Evolutionary conservation across 2,329 filamentous ascomycete species (phyloP).

Genomic region (Aciculosporium take): DNA sequence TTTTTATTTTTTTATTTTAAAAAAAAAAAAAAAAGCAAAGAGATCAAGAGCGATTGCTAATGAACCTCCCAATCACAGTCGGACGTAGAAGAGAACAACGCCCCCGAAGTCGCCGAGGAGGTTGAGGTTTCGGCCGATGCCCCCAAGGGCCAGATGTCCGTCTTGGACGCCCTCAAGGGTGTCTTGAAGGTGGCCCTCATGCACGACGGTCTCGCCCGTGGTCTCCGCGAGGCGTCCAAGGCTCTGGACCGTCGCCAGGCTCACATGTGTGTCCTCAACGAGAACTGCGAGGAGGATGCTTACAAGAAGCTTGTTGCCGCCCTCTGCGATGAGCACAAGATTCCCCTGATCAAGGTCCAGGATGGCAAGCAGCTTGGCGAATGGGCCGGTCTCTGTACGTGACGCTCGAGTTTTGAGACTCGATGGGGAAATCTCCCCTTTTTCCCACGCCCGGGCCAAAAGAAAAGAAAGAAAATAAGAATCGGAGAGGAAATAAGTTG

Average conservation of each 20-base stretch:
- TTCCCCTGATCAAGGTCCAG: constrained; percentile 98
- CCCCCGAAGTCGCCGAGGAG: constrained; percentile 71
- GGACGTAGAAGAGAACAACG: constrained; percentile 99
- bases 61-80: constrained; percentile 43
- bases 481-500: too few species aligned
- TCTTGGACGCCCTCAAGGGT: constrained; percentile 96
- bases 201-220: constrained; percentile 97
- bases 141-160: constrained; percentile 88
- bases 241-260: constrained; percentile 96
- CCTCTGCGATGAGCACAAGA: constrained; percentile 99
- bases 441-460: too few species aligned
- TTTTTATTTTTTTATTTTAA: neutral
- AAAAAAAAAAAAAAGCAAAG: too few species aligned
- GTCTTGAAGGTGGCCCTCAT: constrained; percentile 97
- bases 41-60: constrained; percentile 6
- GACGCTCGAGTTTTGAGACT: too few species aligned
- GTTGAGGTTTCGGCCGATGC: constrained; percentile 93
- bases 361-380: constrained; percentile 99
- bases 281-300: constrained; percentile 98
- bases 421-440: neutral
- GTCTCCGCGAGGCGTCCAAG: constrained; percentile 97
- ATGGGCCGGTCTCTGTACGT: constrained; percentile 99
- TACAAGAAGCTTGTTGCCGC: constrained; percentile 99
- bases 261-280: constrained; percentile 99
- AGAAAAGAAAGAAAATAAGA: too few species aligned